These are phyloP conservation scores for Urtica urens DNA, from an alignment of 306 rosid species.

Conservation along the genomic window DNA sequence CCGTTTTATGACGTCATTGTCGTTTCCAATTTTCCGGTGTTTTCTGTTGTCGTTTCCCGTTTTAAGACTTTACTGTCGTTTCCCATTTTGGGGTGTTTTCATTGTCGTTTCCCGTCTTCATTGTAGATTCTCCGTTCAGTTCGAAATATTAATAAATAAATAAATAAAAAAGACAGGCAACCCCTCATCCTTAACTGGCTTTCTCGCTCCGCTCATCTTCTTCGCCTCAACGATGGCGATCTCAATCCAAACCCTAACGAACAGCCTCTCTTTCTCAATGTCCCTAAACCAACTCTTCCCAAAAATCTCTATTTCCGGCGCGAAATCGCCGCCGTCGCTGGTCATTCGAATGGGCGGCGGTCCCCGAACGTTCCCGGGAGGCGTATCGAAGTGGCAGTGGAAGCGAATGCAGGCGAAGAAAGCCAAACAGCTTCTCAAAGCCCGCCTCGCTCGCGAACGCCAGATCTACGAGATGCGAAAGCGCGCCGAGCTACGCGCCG, in stretches of 20 bases:
- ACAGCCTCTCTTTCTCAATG: conserved; percentile 29
- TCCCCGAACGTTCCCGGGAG: conserved; percentile 85
- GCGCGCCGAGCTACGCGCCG: conserved; percentile 81
- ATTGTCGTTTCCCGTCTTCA: no score
- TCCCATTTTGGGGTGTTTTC: no score
- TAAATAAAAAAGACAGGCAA: no score
- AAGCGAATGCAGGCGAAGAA: conserved; percentile 89
- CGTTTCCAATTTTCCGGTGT: no score
- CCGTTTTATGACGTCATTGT: no score
- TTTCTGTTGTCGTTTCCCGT: no score
- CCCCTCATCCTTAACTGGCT: no score
- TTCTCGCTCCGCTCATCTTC: background rate
- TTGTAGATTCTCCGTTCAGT: no score
- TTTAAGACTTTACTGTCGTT: no score
- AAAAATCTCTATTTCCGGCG: conserved; percentile 10
- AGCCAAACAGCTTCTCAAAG: conserved; percentile 77
- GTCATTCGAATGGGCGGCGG: conserved; percentile 97
- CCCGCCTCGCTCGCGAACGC: conserved; percentile 68
- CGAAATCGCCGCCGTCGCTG: conserved; percentile 22
- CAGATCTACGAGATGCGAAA: conserved; percentile 96
- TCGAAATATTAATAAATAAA: no score
- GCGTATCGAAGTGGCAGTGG: conserved; percentile 97
- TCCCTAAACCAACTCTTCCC: conserved; percentile 27
- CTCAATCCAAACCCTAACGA: conserved; percentile 13
- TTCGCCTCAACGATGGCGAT: conserved; percentile 10